Percentiles rank a stretch among this genome's conserved stretches.
phyloP scores from a whole-genome alignment of 1,284 basidiomycete species.

The Schizophyllum amplum region DNA sequence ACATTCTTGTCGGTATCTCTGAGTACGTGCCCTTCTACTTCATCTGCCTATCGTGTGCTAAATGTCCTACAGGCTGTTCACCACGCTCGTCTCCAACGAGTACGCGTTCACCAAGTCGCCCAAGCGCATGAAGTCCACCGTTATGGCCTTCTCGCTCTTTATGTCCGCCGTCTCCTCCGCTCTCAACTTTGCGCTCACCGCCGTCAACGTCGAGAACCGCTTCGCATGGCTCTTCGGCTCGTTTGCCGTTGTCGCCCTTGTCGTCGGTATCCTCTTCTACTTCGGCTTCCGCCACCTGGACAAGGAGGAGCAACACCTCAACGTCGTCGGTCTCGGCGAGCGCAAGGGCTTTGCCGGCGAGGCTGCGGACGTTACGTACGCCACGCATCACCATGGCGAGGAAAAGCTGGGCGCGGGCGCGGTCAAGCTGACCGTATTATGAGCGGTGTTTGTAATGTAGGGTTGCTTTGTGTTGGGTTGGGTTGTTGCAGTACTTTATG shows the following conservation, averaged over 20 bases:
- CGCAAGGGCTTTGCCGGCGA: slow-evolving; percentile 28
- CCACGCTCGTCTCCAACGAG: slow-evolving; percentile 22
- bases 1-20: slow-evolving; percentile 39
- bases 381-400: too few species aligned
- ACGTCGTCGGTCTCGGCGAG: slow-evolving; percentile 32
- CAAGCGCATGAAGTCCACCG: slow-evolving; percentile 47
- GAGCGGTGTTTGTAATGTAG: too few species aligned
- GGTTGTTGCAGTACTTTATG: too few species aligned
- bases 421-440: too few species aligned
- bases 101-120: slow-evolving; percentile 61
- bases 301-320: slow-evolving; percentile 34
- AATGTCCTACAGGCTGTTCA: not conserved
- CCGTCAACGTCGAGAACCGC: slow-evolving; percentile 32
- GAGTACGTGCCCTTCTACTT: slow-evolving; percentile 43
- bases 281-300: slow-evolving; percentile 45
- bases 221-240: slow-evolving; percentile 38
- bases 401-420: too few species aligned
- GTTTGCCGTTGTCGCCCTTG: slow-evolving; percentile 39
- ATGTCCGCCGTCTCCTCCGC: slow-evolving; percentile 42
- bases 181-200: slow-evolving; percentile 35
- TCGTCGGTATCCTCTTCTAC: slow-evolving; percentile 39
- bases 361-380: slow-evolving; percentile 1
- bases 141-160: slow-evolving; percentile 48
- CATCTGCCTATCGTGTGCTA: too few species aligned
- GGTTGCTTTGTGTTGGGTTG: too few species aligned